These are phyloP conservation scores for Penicillium nordicum DNA, from an alignment of 2,329 filamentous ascomycete species.

Conservation along the genomic window DNA sequence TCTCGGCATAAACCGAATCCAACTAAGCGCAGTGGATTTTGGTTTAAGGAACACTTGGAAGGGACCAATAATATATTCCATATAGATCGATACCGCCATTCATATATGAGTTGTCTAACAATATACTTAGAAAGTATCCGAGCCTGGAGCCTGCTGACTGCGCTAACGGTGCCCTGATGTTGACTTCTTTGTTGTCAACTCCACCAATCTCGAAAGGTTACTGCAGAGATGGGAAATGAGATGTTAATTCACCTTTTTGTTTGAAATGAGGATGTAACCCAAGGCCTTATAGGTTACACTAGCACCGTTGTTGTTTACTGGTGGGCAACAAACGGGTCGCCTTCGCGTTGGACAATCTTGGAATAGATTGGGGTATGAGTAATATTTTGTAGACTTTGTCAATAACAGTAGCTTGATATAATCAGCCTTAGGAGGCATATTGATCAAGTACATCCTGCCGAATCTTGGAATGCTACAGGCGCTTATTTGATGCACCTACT, in stretches of 20 bases:
- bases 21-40: background rate
- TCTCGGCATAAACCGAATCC: background rate
- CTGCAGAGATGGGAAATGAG: background rate
- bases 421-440: background rate
- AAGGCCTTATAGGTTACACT: slow-evolving; percentile 9
- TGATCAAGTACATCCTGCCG: background rate
- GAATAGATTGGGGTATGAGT: background rate
- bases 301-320: background rate
- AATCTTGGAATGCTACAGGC: background rate
- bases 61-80: background rate
- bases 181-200: slow-evolving; percentile 17
- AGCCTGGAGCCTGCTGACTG: slow-evolving; percentile 7
- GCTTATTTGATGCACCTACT: background rate
- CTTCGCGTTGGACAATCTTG: background rate
- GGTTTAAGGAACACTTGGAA: background rate
- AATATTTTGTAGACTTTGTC: background rate
- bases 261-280: slow-evolving; percentile 2
- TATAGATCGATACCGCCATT: background rate
- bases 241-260: background rate
- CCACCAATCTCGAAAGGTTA: slow-evolving; percentile 5
- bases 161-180: slow-evolving; percentile 8
- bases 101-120: background rate
- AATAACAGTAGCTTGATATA: background rate
- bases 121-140: background rate
- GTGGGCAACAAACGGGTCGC: slow-evolving; percentile 7